phyloP scores from a whole-genome alignment of 2,329 filamentous ascomycete genomes.

The Aspergillus floridensis region DNA sequence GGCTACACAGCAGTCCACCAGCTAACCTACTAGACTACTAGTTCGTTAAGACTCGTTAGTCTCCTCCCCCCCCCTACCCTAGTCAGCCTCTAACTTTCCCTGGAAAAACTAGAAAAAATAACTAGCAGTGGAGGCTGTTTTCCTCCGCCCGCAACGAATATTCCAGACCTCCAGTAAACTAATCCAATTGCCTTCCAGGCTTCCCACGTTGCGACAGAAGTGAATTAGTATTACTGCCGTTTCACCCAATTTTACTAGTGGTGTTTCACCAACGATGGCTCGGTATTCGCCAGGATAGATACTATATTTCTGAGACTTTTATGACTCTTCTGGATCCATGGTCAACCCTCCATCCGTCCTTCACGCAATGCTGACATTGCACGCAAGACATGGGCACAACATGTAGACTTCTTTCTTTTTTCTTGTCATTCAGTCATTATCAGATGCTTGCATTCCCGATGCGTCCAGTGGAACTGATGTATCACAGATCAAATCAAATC shows the following conservation, averaged over 20 bases:
- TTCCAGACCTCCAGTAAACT: slow-evolving; percentile 1
- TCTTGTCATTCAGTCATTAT: not conserved
- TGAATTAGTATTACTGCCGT: not conserved
- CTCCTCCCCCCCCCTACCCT: not conserved
- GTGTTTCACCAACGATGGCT: not conserved
- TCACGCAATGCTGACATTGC: not conserved
- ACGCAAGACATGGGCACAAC: not conserved
- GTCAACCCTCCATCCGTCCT: not conserved
- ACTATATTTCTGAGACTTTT: not conserved
- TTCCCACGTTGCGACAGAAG: not conserved
- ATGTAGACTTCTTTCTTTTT: not conserved
- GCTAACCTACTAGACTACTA: not conserved
- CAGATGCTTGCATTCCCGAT: not conserved
- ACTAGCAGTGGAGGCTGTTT: not conserved
- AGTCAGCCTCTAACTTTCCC: not conserved
- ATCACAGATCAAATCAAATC: not conserved
- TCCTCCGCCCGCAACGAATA: slow-evolving; percentile 2
- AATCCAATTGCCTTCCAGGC: not conserved
- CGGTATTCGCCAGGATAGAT: not conserved
- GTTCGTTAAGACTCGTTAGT: not conserved
- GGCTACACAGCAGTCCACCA: not conserved
- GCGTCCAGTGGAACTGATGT: not conserved
- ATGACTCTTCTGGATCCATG: not conserved
- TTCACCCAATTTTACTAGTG: not conserved
- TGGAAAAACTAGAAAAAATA: not conserved